Evolutionary conservation across 306 rosid species (phyloP).

Genomic region (Acacia confusa): DNA sequence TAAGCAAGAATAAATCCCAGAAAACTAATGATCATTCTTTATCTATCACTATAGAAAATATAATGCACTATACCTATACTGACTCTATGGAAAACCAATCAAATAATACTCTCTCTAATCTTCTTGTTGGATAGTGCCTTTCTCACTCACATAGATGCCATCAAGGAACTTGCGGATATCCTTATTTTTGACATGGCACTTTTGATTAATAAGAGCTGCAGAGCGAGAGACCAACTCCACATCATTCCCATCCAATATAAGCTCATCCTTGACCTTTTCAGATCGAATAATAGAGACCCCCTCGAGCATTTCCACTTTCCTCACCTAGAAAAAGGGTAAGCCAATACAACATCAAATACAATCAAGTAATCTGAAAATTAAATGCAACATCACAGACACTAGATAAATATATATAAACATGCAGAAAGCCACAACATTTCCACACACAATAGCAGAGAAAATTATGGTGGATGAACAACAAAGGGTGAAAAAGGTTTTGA

Average conservation of each 20-base stretch:
- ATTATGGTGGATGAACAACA: not conserved
- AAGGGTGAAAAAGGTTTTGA: not conserved
- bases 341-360: not conserved
- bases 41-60: not conserved
- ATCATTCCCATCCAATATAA: conserved; percentile 80
- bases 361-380: not conserved
- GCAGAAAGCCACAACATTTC: not conserved
- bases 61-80: not conserved
- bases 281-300: conserved; percentile 67
- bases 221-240: conserved; percentile 90
- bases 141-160: conserved; percentile 81
- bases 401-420: not conserved
- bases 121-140: conserved; percentile 54
- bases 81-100: not conserved
- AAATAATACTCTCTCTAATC: conserved; percentile 14
- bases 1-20: not conserved
- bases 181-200: conserved; percentile 82
- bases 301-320: conserved; percentile 85
- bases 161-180: conserved; percentile 86
- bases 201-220: conserved; percentile 79
- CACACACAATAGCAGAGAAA: not conserved
- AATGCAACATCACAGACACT: not conserved
- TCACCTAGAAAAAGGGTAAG: conserved; percentile 47
- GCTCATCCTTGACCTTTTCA: conserved; percentile 85
- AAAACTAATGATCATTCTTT: not conserved